Conservation (phyloP, 352 stramenopile genomes). For the Phytopythium cucurbitacearum region DNA sequence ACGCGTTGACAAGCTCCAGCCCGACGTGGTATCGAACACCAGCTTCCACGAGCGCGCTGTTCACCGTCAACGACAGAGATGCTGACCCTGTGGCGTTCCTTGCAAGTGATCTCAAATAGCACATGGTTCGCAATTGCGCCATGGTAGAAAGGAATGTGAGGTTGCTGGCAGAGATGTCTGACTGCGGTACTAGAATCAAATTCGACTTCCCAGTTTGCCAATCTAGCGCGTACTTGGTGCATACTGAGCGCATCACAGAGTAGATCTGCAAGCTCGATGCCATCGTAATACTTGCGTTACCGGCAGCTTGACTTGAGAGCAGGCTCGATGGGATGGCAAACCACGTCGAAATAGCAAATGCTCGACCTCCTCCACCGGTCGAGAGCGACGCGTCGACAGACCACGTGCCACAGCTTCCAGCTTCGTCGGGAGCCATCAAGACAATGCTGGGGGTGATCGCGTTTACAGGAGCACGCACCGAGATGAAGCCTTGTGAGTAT, state of each 20-base stretch:
- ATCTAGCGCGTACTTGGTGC: constrained; percentile 41
- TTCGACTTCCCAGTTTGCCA: constrained; percentile 30
- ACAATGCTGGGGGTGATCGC: constrained; percentile 38
- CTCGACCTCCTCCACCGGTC: constrained; percentile 40
- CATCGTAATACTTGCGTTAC: not conserved
- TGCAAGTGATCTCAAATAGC: constrained; percentile 39
- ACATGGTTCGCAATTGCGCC: constrained; percentile 40
- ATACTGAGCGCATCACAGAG: constrained; percentile 17
- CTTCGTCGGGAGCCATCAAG: constrained; percentile 44
- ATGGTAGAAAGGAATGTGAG: constrained; percentile 30
- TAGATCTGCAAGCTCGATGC: not conserved
- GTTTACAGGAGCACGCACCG: constrained; percentile 18
- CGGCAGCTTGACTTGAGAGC: not conserved
- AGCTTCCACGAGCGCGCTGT: constrained; percentile 36
- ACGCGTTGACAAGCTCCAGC: constrained; percentile 55
- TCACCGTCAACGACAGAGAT: constrained; percentile 29
- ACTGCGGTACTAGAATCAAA: constrained; percentile 15
- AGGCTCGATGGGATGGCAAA: constrained; percentile 29
- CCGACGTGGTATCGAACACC: constrained; percentile 41
- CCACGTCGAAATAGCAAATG: constrained; percentile 38
- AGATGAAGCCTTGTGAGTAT: constrained; percentile 48
- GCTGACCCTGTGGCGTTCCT: constrained; percentile 14
- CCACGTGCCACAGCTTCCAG: constrained; percentile 58
- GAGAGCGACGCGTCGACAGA: constrained; percentile 48
- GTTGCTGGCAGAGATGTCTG: constrained; percentile 22